A percentile compares a stretch with the other conserved stretches of the same genome.
These are phyloP conservation scores for Aspergillus homomorphus DNA, from an alignment of 495 filamentous ascomycete genomes.

Conservation along the genomic window DNA sequence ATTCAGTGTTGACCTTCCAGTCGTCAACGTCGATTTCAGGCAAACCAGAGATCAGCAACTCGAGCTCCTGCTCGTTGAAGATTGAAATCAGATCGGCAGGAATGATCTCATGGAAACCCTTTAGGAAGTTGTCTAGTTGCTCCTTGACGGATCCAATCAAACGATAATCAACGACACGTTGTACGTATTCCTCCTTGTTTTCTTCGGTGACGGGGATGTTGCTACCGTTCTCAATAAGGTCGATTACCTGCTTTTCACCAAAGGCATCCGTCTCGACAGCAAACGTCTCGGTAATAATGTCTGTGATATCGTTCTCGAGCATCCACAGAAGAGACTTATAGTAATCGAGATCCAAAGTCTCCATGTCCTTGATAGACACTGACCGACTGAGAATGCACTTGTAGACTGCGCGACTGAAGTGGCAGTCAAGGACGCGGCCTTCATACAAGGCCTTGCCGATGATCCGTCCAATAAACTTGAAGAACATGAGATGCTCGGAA, in stretches of 20 bases:
- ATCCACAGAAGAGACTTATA: slow-evolving; percentile 99
- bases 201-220: slow-evolving; percentile 95
- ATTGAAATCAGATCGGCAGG: slow-evolving; percentile 91
- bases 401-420: slow-evolving; percentile 98
- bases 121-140: slow-evolving; percentile 93
- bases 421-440: slow-evolving; percentile 91
- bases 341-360: slow-evolving; percentile 96
- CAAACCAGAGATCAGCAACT: slow-evolving; percentile 93
- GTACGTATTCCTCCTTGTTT: slow-evolving; percentile 97
- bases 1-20: slow-evolving; percentile 98
- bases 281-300: slow-evolving; percentile 97
- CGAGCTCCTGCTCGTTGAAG: slow-evolving; percentile 98
- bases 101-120: slow-evolving; percentile 99
- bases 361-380: slow-evolving; percentile 98
- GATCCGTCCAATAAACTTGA: slow-evolving; percentile 98
- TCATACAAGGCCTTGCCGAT: slow-evolving; percentile 99
- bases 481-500: slow-evolving; percentile 93
- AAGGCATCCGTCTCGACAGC: slow-evolving; percentile 91
- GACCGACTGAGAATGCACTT: slow-evolving; percentile 92
- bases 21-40: slow-evolving; percentile 98
- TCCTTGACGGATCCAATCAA: slow-evolving; percentile 86
- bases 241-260: slow-evolving; percentile 80
- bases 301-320: slow-evolving; percentile 98
- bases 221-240: slow-evolving; percentile 80
- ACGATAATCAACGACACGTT: slow-evolving; percentile 89